Percentiles rank a stretch among this genome's conserved stretches.
Evolutionary conservation across 1,139 yeast genomes (phyloP).

Genomic region (Geotrichum fermentans): DNA sequence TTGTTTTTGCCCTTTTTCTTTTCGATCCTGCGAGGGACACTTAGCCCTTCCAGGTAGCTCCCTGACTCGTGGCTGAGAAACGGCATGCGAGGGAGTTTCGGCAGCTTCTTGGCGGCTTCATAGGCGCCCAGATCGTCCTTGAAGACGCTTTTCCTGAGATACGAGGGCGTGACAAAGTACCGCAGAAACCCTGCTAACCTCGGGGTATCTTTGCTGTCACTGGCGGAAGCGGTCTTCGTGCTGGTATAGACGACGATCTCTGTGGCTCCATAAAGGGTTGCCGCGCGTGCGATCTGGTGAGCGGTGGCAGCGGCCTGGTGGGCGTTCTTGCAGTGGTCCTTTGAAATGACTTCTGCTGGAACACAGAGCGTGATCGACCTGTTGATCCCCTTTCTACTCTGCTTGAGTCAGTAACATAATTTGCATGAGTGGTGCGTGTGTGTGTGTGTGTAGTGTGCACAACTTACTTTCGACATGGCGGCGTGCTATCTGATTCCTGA

Average conservation of each 20-base stretch:
- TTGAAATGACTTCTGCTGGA: conserved; percentile 55
- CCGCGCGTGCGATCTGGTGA: conserved; percentile 74
- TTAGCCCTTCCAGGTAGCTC: conserved; percentile 59
- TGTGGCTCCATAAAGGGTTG: conserved; percentile 60
- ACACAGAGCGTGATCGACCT: conserved; percentile 45
- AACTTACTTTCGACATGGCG: too few relatives aligned
- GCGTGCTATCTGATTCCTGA: too few relatives aligned
- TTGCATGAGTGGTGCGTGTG: too few relatives aligned
- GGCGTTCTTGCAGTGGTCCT: conserved; percentile 54
- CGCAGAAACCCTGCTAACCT: conserved; percentile 66
- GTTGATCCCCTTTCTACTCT: conserved; percentile 6
- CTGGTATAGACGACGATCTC: conserved; percentile 59
- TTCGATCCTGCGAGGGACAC: conserved; percentile 52
- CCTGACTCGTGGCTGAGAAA: conserved; percentile 49
- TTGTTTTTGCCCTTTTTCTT: conserved; percentile 45
- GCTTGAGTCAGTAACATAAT: too few relatives aligned
- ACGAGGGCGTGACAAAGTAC: conserved; percentile 82
- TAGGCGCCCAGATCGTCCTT: conserved; percentile 42
- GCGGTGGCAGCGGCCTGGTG: conserved; percentile 70
- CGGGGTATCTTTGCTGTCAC: conserved; percentile 18
- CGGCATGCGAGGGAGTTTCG: conserved; percentile 68
- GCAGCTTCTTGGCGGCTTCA: conserved; percentile 58
- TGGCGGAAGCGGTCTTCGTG: conserved; percentile 31
- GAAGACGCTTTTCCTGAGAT: conserved; percentile 63
- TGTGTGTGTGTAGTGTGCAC: too few relatives aligned